These are phyloP conservation scores for Aspergillus phoenicis DNA, from an alignment of 2,329 filamentous ascomycete species.

Conservation along the genomic window DNA sequence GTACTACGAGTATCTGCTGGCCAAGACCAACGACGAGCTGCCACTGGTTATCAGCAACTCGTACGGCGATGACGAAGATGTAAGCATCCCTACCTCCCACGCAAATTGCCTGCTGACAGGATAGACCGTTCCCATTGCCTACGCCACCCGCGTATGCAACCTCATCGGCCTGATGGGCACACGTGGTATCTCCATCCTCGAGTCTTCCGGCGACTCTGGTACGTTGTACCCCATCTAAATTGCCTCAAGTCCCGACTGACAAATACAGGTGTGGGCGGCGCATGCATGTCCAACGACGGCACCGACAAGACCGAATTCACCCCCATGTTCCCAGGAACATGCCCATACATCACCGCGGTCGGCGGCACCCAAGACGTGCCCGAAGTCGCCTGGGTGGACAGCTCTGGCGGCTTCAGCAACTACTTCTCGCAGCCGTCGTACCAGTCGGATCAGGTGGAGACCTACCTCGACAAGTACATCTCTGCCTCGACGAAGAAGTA, in stretches of 20 bases:
- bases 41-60: constrained; percentile 66
- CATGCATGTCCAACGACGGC: constrained; percentile 37
- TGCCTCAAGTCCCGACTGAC: neutral
- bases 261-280: neutral
- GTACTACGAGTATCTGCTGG: constrained; percentile 62
- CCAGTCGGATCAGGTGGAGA: constrained; percentile 48
- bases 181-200: constrained; percentile 67
- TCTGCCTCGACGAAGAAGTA: constrained; percentile 36
- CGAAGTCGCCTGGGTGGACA: constrained; percentile 51
- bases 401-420: constrained; percentile 55
- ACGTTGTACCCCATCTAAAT: neutral
- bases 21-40: constrained; percentile 51
- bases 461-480: constrained; percentile 43
- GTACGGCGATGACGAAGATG: constrained; percentile 65
- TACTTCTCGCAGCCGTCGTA: constrained; percentile 53
- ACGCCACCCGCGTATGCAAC: constrained; percentile 64
- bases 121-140: constrained; percentile 62
- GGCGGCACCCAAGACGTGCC: constrained; percentile 60
- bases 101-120: neutral
- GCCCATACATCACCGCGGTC: constrained; percentile 69
- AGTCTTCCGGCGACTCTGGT: constrained; percentile 60
- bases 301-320: constrained; percentile 58
- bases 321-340: constrained; percentile 66
- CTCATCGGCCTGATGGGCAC: constrained; percentile 67
- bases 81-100: neutral